Evolutionary conservation across 2,329 filamentous ascomycete species (phyloP).

Genomic region (Sporothrix curviconia): DNA sequence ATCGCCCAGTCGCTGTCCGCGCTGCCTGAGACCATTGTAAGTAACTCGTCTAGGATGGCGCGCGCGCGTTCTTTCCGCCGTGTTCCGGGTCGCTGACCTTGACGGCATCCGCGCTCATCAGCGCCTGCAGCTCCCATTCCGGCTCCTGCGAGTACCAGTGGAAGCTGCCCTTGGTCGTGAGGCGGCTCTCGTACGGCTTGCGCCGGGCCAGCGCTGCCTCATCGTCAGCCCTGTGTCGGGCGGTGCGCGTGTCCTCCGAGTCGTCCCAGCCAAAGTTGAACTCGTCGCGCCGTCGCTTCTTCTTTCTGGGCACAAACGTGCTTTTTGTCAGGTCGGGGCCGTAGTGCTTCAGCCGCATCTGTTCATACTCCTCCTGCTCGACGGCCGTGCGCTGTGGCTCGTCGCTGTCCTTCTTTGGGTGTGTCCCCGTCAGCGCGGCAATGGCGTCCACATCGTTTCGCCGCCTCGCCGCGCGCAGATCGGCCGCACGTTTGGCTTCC

Average conservation of each 20-base stretch:
- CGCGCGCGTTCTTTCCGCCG: constrained; percentile 68
- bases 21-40: constrained; percentile 65
- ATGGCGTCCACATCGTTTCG: too few relatives aligned
- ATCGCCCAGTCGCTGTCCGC: constrained; percentile 59
- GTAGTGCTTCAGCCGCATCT: constrained; percentile 80
- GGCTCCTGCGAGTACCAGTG: constrained; percentile 16
- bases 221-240: constrained; percentile 15
- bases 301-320: constrained; percentile 92
- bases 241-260: constrained; percentile 77
- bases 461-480: constrained; percentile 20
- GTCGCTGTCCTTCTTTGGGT: constrained; percentile 7
- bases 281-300: constrained; percentile 87
- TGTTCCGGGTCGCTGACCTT: constrained; percentile 67
- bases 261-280: constrained; percentile 99
- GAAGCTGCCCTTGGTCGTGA: constrained; percentile 17
- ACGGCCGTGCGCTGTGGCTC: constrained; percentile 30
- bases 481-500: constrained; percentile 18
- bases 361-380: constrained; percentile 64
- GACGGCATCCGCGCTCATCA: constrained; percentile 17
- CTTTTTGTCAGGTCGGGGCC: constrained; percentile 76
- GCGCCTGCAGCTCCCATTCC: constrained; percentile 18
- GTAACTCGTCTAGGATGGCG: constrained; percentile 83
- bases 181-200: constrained; percentile 43
- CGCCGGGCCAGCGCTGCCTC: constrained; percentile 29
- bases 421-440: too few relatives aligned